Conservation (phyloP, 495 filamentous ascomycete species). For the Tuber aestivum region DNA sequence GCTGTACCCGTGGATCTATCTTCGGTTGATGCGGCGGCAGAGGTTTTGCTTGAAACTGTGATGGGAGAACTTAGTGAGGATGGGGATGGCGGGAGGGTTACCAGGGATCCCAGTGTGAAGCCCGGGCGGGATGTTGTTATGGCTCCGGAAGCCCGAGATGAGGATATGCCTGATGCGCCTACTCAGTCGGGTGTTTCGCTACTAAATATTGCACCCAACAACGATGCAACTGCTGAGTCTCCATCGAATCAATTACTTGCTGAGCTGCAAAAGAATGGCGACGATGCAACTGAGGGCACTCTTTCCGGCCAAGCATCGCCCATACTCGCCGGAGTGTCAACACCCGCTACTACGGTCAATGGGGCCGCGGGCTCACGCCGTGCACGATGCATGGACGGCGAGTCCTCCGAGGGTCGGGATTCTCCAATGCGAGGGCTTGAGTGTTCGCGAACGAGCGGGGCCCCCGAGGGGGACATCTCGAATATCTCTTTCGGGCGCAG, state of each 20-base stretch:
- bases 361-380: background rate
- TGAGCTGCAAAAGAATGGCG: background rate
- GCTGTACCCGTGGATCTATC: slow-evolving; percentile 19
- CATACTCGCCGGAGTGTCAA: background rate
- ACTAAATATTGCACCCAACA: background rate
- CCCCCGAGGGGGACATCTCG: background rate
- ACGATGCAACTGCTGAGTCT: background rate
- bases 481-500: background rate
- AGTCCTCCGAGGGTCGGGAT: background rate
- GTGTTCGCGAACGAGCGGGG: background rate
- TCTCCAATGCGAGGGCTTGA: background rate
- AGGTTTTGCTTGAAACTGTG: slow-evolving; percentile 27
- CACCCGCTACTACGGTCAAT: background rate
- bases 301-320: background rate
- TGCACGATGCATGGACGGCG: background rate
- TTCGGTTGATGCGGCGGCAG: slow-evolving; percentile 22
- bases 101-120: background rate
- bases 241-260: background rate
- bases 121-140: background rate
- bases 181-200: background rate
- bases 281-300: background rate
- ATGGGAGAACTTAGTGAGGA: slow-evolving; percentile 17
- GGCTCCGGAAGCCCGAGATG: background rate
- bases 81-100: background rate
- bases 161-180: slow-evolving; percentile 1